Percentiles rank a stretch among this genome's conserved stretches.
phyloP scores from a whole-genome alignment of 176 grass and related monocot genomes.

The Carex scoparia region DNA sequence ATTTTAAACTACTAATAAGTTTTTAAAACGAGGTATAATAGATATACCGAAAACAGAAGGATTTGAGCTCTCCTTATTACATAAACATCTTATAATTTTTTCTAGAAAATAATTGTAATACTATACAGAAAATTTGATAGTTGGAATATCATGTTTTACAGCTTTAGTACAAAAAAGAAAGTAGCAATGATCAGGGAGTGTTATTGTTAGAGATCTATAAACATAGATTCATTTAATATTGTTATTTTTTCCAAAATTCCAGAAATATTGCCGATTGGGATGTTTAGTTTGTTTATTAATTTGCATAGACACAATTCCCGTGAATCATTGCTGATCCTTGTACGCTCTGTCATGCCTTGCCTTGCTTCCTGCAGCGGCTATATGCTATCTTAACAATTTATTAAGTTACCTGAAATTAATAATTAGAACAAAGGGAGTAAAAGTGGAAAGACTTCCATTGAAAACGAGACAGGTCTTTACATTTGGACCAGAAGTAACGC shows the following conservation, averaged over 20 bases:
- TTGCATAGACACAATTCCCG: neutral
- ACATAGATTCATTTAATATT: neutral
- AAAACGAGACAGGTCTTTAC: conserved; percentile 4
- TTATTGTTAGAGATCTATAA: neutral
- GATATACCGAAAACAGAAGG: too few species aligned
- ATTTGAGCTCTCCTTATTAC: too few species aligned
- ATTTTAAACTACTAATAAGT: too few species aligned
- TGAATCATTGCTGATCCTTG: conserved; percentile 6
- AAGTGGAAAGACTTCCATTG: neutral
- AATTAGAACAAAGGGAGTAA: neutral
- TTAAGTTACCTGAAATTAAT: neutral
- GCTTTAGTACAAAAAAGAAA: too few species aligned
- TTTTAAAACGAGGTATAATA: too few species aligned
- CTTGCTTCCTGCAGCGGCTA: neutral
- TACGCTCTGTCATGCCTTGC: neutral
- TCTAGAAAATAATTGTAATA: too few species aligned
- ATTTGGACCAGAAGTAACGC: neutral
- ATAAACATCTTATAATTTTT: too few species aligned
- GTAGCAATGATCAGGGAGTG: neutral
- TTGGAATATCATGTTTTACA: neutral
- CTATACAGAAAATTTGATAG: neutral
- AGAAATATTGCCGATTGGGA: neutral
- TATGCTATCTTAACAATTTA: neutral
- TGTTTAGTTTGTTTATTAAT: neutral
- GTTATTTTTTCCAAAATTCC: neutral